Evolutionary conservation across 441 rosid genomes (phyloP), one percentile per base, ranked within the genome.

Genomic region (Iberis amara): DNA sequence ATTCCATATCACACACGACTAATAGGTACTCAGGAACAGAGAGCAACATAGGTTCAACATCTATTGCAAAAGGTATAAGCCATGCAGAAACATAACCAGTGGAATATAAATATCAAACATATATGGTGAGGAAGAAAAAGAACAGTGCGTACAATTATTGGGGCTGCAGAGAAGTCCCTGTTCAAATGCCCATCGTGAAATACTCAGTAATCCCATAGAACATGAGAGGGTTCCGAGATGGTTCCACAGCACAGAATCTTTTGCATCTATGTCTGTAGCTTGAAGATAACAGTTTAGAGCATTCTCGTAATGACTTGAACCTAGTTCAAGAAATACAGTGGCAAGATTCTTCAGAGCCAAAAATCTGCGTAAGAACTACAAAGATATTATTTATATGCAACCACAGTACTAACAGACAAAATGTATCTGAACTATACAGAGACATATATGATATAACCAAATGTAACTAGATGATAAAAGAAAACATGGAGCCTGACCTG

Each of bases 111-210:
- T 1, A 18, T 3, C 21, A 48, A 61, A 8, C 24, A 30, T n/a
- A 18, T 28, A 21, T 31, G 43, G 13, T 53, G 31, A n/a, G 27
- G 27, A 60, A 11, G 12, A 56, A 49, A 55, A 27, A 64, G 39
- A 70, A 36, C 26, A 46, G 52, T 13, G 51, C 95, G 68, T 79
- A 92, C 97, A 89, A 50, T 94, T 94, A 75, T 82, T 94, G 49
- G 99, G 99, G 76, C 99, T 94, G 76, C 99, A 89, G 35, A 89
- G 52, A 72, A 94, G 95, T 68, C 99, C 99, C 61, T 89, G 99
- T 78, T 94, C 99, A 72, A 94, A 94, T 41, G 99, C 99, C 99
- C 96, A 94, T 39, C 96, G 95, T 32, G 95, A 87, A 65, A 83
- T 79, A 74, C 96, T 89, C 68, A 89, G 71, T 61, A 75, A 63